Evolutionary conservation across 1,284 basidiomycete genomes (phyloP).

Genomic region (Sphagnurus paluster): DNA sequence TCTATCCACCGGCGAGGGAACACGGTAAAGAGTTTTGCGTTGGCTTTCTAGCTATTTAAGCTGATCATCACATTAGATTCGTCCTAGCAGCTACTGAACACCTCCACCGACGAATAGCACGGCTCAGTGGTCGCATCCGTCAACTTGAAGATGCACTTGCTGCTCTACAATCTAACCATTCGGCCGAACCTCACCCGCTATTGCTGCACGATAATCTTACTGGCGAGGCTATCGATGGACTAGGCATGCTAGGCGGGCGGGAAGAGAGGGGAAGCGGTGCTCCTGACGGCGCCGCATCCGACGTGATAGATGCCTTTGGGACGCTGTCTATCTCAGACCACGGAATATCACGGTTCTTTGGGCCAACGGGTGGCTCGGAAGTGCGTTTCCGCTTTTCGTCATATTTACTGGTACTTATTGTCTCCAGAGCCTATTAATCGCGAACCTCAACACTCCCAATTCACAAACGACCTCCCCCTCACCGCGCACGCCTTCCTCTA

Average conservation of each 20-base stretch:
- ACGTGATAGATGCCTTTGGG: conserved; percentile 56
- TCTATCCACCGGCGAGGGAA: conserved; percentile 64
- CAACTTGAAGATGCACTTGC: conserved; percentile 68
- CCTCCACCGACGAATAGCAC: conserved; percentile 62
- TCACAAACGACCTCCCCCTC: background rate
- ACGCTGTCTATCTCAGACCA: conserved; percentile 62
- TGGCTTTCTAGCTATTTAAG: background rate
- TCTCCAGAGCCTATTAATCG: no score
- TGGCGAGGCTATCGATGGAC: conserved; percentile 29
- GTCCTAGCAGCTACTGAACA: conserved; percentile 75
- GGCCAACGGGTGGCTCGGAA: conserved; percentile 62
- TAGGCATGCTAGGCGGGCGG: conserved; percentile 8
- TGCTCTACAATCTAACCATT: conserved; percentile 48
- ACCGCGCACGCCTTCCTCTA: conserved; percentile 27
- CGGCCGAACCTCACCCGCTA: conserved; percentile 60
- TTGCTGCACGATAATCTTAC: conserved; percentile 54
- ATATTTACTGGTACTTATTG: no score
- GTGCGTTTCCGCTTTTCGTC: conserved; percentile 32
- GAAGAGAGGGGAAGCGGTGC: conserved; percentile 19
- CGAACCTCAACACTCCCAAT: no score
- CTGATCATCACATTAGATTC: conserved; percentile 39
- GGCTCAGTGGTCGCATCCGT: conserved; percentile 61
- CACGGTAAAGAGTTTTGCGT: conserved; percentile 48
- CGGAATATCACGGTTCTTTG: conserved; percentile 63
- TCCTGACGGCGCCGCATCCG: conserved; percentile 23